Percentiles rank a stretch among this genome's conserved stretches.
phyloP scores from a whole-genome alignment of 1,284 basidiomycete genomes.

The Rhizoctonia solani region DNA sequence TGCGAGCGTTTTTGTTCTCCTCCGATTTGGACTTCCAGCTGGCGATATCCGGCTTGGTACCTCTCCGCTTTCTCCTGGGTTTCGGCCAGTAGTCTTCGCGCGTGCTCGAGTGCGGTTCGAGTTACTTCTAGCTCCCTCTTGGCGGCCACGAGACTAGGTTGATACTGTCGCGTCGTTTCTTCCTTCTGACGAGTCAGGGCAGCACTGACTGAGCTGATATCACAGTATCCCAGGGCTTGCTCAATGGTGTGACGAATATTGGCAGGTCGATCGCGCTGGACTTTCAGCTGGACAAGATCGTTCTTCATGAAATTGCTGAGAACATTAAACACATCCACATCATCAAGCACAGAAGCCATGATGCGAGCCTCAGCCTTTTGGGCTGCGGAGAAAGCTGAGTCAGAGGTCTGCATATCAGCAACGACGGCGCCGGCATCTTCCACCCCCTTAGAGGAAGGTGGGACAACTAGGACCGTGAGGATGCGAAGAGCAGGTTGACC shows the following conservation, averaged over 20 bases:
- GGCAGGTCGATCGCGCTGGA: not conserved
- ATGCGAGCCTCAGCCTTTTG: not conserved
- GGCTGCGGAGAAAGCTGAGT: not conserved
- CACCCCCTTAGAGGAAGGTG: not conserved
- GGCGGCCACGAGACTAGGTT: too few species aligned
- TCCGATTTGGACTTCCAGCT: not conserved
- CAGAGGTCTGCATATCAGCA: not conserved
- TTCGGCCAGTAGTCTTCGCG: not conserved
- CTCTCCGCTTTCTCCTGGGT: not conserved
- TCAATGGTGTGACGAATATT: not conserved
- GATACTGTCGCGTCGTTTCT: not conserved
- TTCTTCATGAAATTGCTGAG: not conserved
- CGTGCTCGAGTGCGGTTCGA: not conserved
- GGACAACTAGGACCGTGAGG: conserved; percentile 9
- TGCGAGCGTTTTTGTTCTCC: too few species aligned
- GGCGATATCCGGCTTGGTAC: not conserved
- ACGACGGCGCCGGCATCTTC: not conserved
- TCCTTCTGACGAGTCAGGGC: not conserved
- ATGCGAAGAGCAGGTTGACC: not conserved
- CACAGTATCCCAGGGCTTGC: conserved; percentile 2
- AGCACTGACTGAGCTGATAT: not conserved
- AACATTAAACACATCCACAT: not conserved
- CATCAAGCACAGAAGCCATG: not conserved
- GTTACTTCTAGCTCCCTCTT: too few species aligned
- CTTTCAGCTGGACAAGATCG: not conserved